Evolutionary conservation across 768 basidiomycete species (phyloP).

Genomic region (Mycena olivaceomarginata): DNA sequence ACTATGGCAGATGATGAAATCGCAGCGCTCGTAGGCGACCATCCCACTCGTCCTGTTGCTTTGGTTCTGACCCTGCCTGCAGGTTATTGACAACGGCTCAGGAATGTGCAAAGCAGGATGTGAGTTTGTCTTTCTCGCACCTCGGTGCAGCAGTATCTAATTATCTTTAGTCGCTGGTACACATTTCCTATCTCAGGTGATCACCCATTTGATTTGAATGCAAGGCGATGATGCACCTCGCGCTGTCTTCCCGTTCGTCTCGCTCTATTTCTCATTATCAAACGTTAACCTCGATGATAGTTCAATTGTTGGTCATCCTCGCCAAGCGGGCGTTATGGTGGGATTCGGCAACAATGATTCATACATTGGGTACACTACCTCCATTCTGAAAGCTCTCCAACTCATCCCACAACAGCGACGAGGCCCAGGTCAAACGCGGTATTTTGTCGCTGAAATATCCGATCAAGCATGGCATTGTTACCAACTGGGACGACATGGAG

Average conservation of each 20-base stretch:
- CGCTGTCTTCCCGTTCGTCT: constrained; percentile 83
- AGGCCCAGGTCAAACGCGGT: constrained; percentile 85
- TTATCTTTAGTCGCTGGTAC: constrained; percentile 33
- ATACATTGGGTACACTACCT: constrained; percentile 74
- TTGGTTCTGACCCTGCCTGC: background rate
- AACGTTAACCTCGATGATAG: constrained; percentile 59
- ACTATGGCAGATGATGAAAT: constrained; percentile 76
- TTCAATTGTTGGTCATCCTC: constrained; percentile 83
- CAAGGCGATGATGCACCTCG: constrained; percentile 78
- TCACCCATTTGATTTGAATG: constrained; percentile 25
- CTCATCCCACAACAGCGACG: constrained; percentile 67
- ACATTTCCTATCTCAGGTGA: background rate
- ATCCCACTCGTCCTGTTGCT: background rate
- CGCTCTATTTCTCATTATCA: background rate
- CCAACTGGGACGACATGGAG: constrained; percentile 47
- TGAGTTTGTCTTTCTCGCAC: constrained; percentile 54
- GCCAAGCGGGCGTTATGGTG: constrained; percentile 86
- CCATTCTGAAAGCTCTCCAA: background rate
- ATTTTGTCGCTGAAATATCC: constrained; percentile 83
- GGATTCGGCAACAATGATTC: constrained; percentile 88
- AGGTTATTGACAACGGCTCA: constrained; percentile 78
- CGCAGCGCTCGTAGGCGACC: constrained; percentile 69
- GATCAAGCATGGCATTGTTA: constrained; percentile 42
- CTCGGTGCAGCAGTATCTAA: background rate
- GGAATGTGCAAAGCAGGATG: constrained; percentile 94